These are phyloP conservation scores for Chytridium lagenaria DNA, from an alignment of 371 early-diverging fungal genomes.

Conservation along the genomic window DNA sequence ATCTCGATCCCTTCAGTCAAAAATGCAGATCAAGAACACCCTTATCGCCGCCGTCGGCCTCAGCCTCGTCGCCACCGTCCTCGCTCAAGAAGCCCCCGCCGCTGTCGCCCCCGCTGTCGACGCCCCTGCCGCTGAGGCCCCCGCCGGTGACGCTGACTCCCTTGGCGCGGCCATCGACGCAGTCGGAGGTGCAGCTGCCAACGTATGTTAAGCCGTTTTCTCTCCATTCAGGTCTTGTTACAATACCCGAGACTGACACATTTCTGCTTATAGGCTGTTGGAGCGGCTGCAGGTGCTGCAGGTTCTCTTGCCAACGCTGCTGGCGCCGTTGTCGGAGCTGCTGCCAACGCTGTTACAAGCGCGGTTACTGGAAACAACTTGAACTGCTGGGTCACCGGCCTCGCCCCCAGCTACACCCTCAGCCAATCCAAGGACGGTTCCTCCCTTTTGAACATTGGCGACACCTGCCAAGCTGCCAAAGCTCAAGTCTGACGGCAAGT, in stretches of 20 bases:
- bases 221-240: background rate
- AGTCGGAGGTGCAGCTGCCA: constrained; percentile 4
- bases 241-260: no score
- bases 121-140: background rate
- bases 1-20: no score
- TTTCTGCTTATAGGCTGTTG: no score
- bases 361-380: background rate
- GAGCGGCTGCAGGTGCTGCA: no score
- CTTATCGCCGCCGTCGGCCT: background rate
- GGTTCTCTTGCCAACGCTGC: constrained; percentile 6
- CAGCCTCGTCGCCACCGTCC: constrained; percentile 5
- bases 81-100: constrained; percentile 3
- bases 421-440: constrained; percentile 4
- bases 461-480: constrained; percentile 11
- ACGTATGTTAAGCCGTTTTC: background rate
- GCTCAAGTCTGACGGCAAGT: constrained; percentile 1
- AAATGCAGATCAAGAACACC: constrained; percentile 11
- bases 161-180: background rate
- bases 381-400: constrained; percentile 19
- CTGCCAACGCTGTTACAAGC: background rate
- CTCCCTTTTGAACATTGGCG: background rate
- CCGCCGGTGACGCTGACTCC: constrained; percentile 6
- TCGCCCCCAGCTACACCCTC: background rate
- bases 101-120: constrained; percentile 8
- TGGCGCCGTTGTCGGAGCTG: background rate